Evolutionary conservation across 495 filamentous ascomycete species (phyloP), one percentile per base, ranked within the genome.

Genomic region (Neurospora sp.): DNA sequence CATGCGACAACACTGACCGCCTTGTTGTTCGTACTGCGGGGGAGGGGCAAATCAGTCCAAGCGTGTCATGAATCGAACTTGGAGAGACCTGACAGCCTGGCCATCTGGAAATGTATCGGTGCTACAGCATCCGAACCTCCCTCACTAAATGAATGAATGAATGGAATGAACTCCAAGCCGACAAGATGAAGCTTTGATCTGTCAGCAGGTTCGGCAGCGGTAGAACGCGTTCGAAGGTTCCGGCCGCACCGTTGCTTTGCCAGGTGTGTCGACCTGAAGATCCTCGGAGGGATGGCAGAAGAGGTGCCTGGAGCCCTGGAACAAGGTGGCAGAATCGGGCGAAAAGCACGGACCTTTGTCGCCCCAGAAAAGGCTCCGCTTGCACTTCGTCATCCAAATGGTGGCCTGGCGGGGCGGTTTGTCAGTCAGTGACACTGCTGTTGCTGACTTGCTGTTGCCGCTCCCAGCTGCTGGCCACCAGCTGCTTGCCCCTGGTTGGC

Each of bases 331-430:
- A 39, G 73, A 72, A 31, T 70, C 10, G 75, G 70, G 68, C 48
- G 70, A 73, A 73, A 74, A 69, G 78, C 77, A 79, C 79, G 76
- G 80, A 73, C 74, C 48, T 80, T 78, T 76, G 75, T 78, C 80
- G 80, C 79, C 76, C 72, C 48, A 59, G 48, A 59, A 59, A 77
- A 77, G 72, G 73, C 75, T 79, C 78, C 75, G 73, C 78, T 59
- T 5, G 6, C 6, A 79, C 71, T 73, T 80, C 80, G 80, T 81
- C 80, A 81, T 81, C 77, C 76, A 73, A 78, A 75, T 79, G 74
- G 79, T 77, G 78, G 79, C 79, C 79, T 81, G 72, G 77, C 48
- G 48, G 48, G 48, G 48, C 48, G 48, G 48, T 59, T 59, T 59
- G 48, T 59, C 45, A 53, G 45, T 53, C 42, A 20, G 17, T 45